phyloP scores from a whole-genome alignment of 1,139 yeast species.

The Suhomyces coccinellae region DNA sequence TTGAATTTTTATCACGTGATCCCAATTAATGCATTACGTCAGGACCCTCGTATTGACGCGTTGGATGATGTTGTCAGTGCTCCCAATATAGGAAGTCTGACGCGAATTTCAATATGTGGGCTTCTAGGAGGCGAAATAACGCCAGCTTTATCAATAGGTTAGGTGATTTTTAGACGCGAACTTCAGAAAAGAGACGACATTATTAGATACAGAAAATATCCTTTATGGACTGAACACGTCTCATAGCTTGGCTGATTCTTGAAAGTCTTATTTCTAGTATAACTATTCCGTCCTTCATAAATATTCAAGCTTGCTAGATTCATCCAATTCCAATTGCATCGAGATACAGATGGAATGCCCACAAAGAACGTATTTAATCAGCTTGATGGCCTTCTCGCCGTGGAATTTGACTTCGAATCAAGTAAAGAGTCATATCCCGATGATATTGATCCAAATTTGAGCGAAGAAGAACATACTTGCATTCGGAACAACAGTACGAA shows the following conservation, averaged over 20 bases:
- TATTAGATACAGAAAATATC: not conserved
- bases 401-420: slow-evolving; percentile 6
- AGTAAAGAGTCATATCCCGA: slow-evolving; percentile 6
- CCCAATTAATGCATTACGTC: too few relatives aligned
- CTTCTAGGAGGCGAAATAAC: not conserved
- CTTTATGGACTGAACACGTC: not conserved
- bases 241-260: not conserved
- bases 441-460: slow-evolving; percentile 2
- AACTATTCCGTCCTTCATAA: too few relatives aligned
- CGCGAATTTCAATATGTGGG: not conserved
- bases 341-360: slow-evolving; percentile 6
- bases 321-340: not conserved
- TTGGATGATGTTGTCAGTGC: not conserved
- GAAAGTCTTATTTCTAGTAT: not conserved
- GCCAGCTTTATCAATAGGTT: not conserved
- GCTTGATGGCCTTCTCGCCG: slow-evolving; percentile 11
- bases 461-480: slow-evolving; percentile 8
- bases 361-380: slow-evolving; percentile 11
- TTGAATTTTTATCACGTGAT: too few relatives aligned
- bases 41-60: not conserved
- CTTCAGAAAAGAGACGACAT: not conserved
- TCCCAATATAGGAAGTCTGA: not conserved
- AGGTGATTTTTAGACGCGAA: not conserved
- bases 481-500: slow-evolving; percentile 17
- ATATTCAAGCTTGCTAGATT: too few relatives aligned